Conservation (phyloP, 495 filamentous ascomycete species). For the Bryoglossum gracile region DNA sequence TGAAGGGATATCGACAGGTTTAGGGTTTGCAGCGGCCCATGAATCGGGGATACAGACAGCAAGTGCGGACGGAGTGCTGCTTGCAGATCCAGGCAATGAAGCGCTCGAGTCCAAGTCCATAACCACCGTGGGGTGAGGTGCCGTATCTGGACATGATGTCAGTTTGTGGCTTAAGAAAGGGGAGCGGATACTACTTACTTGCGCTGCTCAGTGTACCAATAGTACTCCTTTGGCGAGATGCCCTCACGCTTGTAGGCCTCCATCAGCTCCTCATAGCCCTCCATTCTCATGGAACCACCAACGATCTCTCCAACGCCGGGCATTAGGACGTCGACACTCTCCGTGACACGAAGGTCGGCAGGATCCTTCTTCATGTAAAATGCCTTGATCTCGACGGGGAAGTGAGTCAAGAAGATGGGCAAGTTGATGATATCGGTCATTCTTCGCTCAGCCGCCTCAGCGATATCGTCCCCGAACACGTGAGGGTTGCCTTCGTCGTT, state of each 20-base stretch:
- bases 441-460: constrained; percentile 89
- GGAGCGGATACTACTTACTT: constrained; percentile 58
- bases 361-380: constrained; percentile 98
- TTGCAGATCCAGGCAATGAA: constrained; percentile 96
- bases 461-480: constrained; percentile 93
- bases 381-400: constrained; percentile 95
- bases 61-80: constrained; percentile 84
- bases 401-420: constrained; percentile 95
- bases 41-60: constrained; percentile 87
- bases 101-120: constrained; percentile 89
- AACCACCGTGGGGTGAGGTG: constrained; percentile 88
- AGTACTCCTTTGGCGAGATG: constrained; percentile 81
- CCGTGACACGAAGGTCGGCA: constrained; percentile 78
- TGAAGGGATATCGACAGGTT: too few species aligned
- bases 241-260: constrained; percentile 79
- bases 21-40: constrained; percentile 89
- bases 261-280: constrained; percentile 86
- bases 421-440: constrained; percentile 97
- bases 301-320: constrained; percentile 96
- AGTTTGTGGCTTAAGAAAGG: neutral
- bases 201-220: constrained; percentile 98
- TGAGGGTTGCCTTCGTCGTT: constrained; percentile 92
- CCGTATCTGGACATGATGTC: constrained; percentile 63
- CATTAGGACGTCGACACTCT: constrained; percentile 95
- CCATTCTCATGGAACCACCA: constrained; percentile 94